These are phyloP conservation scores for Pseudopithomyces maydicus DNA, from an alignment of 2,329 filamentous ascomycete species.

Conservation along the genomic window DNA sequence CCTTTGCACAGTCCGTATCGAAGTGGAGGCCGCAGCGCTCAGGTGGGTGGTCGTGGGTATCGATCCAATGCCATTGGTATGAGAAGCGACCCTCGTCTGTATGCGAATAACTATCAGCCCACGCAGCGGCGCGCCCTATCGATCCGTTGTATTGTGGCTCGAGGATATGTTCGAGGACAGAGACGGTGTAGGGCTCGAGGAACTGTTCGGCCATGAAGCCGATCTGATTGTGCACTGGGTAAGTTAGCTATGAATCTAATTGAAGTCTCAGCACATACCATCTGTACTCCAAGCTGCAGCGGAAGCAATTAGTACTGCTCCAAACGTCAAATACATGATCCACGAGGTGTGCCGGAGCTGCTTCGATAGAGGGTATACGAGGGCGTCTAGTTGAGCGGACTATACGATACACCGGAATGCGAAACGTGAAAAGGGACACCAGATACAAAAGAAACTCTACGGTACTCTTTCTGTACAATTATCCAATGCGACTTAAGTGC, in stretches of 20 bases:
- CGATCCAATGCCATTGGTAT: conserved; percentile 51
- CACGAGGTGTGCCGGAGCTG: background rate
- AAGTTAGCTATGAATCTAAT: conserved; percentile 9
- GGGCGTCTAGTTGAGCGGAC: background rate
- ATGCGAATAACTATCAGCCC: conserved; percentile 48
- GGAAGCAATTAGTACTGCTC: conserved; percentile 20
- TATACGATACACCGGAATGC: background rate
- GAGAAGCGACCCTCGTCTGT: conserved; percentile 46
- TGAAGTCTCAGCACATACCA: conserved; percentile 21
- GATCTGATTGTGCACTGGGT: conserved; percentile 47
- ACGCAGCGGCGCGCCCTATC: conserved; percentile 46
- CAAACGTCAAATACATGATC: conserved; percentile 5
- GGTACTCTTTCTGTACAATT: too few species aligned
- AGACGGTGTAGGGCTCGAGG: conserved; percentile 37
- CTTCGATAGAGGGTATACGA: background rate
- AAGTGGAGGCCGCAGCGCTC: conserved; percentile 43
- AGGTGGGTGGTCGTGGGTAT: conserved; percentile 42
- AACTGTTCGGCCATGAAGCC: conserved; percentile 47
- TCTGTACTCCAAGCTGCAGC: conserved; percentile 39
- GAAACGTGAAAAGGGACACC: background rate
- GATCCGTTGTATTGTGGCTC: conserved; percentile 48
- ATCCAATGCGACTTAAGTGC: background rate
- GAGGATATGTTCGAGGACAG: conserved; percentile 41
- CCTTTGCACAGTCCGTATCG: conserved; percentile 42
- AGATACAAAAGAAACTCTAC: background rate